Percentiles rank a stretch among this genome's conserved stretches.
These are phyloP conservation scores for Epithele typhae DNA, from an alignment of 768 basidiomycete genomes.

Conservation along the genomic window DNA sequence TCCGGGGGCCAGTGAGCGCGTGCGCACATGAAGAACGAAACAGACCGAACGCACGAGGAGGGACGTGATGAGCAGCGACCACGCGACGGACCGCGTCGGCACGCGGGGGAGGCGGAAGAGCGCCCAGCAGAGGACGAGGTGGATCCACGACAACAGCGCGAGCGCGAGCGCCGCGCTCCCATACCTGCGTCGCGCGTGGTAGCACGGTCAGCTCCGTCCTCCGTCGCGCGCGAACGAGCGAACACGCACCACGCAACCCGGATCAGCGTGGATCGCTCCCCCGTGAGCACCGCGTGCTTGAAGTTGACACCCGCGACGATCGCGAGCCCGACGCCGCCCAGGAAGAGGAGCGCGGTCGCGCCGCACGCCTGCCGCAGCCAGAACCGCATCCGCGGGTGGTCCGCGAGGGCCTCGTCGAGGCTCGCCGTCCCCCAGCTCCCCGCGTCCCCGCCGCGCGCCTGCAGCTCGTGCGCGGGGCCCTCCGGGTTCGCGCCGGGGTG, in stretches of 20 bases:
- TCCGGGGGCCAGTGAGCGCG: no score
- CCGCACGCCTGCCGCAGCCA: not conserved
- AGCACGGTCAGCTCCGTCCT: no score
- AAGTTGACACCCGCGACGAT: conserved; percentile 4
- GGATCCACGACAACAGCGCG: not conserved
- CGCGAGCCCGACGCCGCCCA: not conserved
- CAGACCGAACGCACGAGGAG: conserved; percentile 6
- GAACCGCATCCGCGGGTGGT: conserved; percentile 3
- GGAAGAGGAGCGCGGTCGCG: not conserved
- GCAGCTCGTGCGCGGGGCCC: no score
- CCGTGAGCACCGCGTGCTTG: conserved; percentile 1
- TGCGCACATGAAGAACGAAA: not conserved
- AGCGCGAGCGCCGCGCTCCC: conserved; percentile 3
- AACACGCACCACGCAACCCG: conserved; percentile 7
- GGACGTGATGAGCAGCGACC: not conserved
- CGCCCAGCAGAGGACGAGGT: not conserved
- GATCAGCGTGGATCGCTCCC: not conserved
- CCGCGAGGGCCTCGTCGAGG: not conserved
- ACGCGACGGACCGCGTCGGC: not conserved
- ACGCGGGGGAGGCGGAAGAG: conserved; percentile 4
- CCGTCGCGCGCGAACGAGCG: no score
- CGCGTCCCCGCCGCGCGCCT: no score
- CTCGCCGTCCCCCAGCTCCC: no score
- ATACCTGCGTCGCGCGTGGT: conserved; percentile 1
- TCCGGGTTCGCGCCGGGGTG: no score